A percentile compares a stretch with the other conserved stretches of the same genome.
phyloP scores from a whole-genome alignment of 441 rosid species.

The Erodium texanum region DNA sequence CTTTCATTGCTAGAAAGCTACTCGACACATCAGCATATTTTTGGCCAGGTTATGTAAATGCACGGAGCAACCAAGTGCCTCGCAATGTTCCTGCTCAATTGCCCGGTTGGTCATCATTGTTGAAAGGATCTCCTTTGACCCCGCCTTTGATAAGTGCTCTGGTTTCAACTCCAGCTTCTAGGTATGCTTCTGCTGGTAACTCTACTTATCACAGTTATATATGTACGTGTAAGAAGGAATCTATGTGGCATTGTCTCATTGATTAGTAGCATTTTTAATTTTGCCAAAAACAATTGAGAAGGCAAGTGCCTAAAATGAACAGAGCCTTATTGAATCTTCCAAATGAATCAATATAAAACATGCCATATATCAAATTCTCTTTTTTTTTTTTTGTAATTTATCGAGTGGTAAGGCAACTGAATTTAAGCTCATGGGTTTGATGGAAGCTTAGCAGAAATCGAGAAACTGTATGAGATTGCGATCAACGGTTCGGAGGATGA shows the following conservation, averaged over 20 bases:
- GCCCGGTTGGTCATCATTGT: slow-evolving; percentile 77
- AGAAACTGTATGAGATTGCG: slow-evolving; percentile 91
- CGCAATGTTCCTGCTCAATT: slow-evolving; percentile 40
- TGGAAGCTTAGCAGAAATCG: slow-evolving; percentile 99
- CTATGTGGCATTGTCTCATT: not conserved
- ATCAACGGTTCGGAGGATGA: slow-evolving; percentile 79
- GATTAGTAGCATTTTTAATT: not conserved
- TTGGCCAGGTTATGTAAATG: slow-evolving; percentile 79
- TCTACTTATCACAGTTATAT: slow-evolving; percentile 5
- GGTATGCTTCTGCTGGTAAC: slow-evolving; percentile 41
- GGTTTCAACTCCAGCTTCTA: slow-evolving; percentile 83
- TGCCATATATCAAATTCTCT: slow-evolving; percentile 41
- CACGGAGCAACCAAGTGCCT: slow-evolving; percentile 53
- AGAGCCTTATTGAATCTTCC: not conserved
- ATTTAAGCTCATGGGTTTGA: slow-evolving; percentile 70
- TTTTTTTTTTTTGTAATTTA: slow-evolving; percentile 36
- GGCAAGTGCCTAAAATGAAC: not conserved
- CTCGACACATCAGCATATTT: slow-evolving; percentile 89
- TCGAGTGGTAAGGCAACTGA: slow-evolving; percentile 59
- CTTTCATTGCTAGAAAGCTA: slow-evolving; percentile 86
- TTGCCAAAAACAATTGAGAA: not conserved
- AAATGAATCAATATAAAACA: no score
- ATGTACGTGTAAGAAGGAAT: not conserved
- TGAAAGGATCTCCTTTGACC: slow-evolving; percentile 82
- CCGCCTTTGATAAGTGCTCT: slow-evolving; percentile 53